These are phyloP conservation scores for Citrullus mucosospermus DNA, from an alignment of 306 rosid genomes.

Conservation along the genomic window DNA sequence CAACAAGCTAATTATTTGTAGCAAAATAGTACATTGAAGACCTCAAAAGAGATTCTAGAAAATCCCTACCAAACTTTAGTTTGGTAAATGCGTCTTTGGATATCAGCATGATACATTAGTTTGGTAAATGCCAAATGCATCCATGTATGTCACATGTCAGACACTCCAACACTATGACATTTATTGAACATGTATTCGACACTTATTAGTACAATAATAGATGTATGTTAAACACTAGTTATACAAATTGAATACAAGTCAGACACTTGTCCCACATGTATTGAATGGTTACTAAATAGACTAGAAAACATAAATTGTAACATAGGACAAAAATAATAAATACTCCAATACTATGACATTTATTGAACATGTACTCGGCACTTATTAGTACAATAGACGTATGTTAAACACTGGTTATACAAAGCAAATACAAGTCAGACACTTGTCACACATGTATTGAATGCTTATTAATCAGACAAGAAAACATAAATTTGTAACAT, in stretches of 20 bases:
- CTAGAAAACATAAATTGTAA: not conserved
- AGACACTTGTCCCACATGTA: not conserved
- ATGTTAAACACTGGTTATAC: not conserved
- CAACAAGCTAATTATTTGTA: not conserved
- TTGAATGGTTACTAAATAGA: not conserved
- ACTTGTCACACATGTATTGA: not conserved
- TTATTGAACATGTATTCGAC: not conserved
- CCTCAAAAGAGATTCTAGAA: not conserved
- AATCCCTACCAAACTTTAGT: not conserved
- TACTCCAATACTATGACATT: too few relatives aligned
- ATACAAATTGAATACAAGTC: not conserved
- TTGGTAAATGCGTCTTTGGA: not conserved
- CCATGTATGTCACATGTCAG: not conserved
- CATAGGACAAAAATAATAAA: not conserved
- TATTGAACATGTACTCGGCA: not conserved
- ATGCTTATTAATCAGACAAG: not conserved
- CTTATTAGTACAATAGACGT: not conserved
- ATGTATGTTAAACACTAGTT: not conserved
- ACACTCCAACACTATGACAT: not conserved
- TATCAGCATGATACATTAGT: not conserved
- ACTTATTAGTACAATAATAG: not conserved
- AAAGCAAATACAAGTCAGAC: not conserved
- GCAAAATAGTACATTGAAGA: not conserved
- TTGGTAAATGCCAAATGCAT: not conserved
- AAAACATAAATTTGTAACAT: not conserved